phyloP scores from a whole-genome alignment of 2,329 filamentous ascomycete genomes.

The Grosmannia penicillata region DNA sequence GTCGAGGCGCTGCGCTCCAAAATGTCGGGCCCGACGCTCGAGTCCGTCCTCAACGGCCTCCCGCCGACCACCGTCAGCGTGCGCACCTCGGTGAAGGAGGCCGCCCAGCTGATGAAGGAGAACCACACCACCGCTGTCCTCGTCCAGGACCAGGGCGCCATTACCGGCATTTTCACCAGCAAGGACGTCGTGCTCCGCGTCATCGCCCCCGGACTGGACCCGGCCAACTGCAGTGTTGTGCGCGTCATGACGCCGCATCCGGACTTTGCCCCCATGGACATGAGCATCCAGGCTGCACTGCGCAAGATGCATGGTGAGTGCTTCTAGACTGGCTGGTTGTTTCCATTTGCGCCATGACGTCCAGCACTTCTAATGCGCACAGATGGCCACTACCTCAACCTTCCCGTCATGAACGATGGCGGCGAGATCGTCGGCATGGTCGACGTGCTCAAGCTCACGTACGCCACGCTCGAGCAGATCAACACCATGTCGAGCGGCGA shows the following conservation, averaged over 20 bases:
- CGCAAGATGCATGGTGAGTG: constrained; percentile 94
- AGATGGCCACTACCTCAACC: constrained; percentile 97
- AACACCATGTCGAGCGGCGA: constrained; percentile 86
- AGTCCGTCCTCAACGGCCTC: constrained; percentile 82
- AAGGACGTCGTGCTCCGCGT: constrained; percentile 97
- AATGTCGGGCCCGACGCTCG: constrained; percentile 95
- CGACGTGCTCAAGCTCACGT: constrained; percentile 94
- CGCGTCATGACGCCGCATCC: constrained; percentile 98
- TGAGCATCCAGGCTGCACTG: constrained; percentile 96
- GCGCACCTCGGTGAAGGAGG: constrained; percentile 89
- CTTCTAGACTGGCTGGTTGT: background rate
- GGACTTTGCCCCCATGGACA: constrained; percentile 95
- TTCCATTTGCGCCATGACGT: too few relatives aligned
- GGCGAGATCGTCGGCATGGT: constrained; percentile 99
- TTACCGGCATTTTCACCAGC: constrained; percentile 98
- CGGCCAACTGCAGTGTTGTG: constrained; percentile 89
- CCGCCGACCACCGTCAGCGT: constrained; percentile 93
- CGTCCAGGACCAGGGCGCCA: constrained; percentile 91
- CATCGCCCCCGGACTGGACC: constrained; percentile 91
- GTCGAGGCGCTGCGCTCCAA: constrained; percentile 89
- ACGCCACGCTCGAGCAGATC: constrained; percentile 93
- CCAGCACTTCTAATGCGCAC: constrained; percentile 3
- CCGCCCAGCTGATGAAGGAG: constrained; percentile 92
- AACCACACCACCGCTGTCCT: constrained; percentile 94
- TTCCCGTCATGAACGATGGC: constrained; percentile 94